Base-by-base conservation (phyloP, 768 basidiomycete genomes). In the Cystofilobasidium bisporidii region DNA sequence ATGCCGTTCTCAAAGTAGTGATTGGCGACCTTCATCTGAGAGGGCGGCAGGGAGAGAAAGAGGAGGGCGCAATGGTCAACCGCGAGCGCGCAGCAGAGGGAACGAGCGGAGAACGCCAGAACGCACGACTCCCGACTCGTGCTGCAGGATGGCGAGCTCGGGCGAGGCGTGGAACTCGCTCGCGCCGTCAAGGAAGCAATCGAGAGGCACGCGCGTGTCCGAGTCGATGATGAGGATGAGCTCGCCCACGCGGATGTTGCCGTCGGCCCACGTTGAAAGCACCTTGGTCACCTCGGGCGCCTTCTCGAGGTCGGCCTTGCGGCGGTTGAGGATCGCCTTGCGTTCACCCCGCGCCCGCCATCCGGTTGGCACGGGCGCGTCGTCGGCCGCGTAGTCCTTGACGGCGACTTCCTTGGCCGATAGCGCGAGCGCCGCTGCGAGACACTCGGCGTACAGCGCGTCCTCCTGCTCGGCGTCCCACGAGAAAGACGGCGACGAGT, bases 131-230 rank as follows among this genome's bases (percentile, higher is more conserved):
- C 89, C 87, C n/a, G 58, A 50, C 30, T 63, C 41, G 47, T 50
- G 48, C 74, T 92, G 90, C 62, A 94, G 86, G 77, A 94, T 90
- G 0, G 84, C 89, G 38, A 91, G 83, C 48, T 90, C 86, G 0
- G 87, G 88, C 71, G 85, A 86, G 76, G 86, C 85, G 17, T 83
- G 78, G 67, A 94, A 81, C 75, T 94, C 91, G 43, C 87, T 84
- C 5, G 89, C 90, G 0, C 90, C 91, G 78, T 92, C 89, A 64
- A 89, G 82, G 75, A 94, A 85, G 75, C 89, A 93, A 75, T 92
- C 91, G 80, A 26, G 28, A 15, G 53, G 33, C 26, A 70, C 58
- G 8, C 65, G 66, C 45, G 61, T 62, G 61, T 47, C 38, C 24
- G 22, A 47, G 6, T 48, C 26, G 61, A 48, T 59, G 47, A 64